phyloP scores from a whole-genome alignment of 495 filamentous ascomycete species.

The Parathielavia appendiculata region DNA sequence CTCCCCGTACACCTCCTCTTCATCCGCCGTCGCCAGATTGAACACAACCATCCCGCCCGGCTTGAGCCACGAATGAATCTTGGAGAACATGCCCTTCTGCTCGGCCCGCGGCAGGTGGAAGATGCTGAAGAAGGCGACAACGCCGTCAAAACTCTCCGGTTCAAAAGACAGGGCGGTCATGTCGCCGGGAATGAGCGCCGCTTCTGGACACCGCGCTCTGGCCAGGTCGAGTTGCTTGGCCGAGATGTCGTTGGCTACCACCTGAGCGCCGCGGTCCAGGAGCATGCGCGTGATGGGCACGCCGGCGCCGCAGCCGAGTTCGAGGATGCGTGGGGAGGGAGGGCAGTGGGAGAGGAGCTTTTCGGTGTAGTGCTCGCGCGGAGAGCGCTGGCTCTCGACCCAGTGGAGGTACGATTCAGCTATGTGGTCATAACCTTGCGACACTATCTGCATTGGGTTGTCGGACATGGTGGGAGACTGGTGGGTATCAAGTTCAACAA shows the following conservation, averaged over 20 bases:
- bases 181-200: not conserved
- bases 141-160: not conserved
- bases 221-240: not conserved
- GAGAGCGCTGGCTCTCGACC: not conserved
- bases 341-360: not conserved
- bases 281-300: not conserved
- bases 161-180: not conserved
- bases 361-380: not conserved
- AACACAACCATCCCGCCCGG: not conserved
- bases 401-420: not conserved
- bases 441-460: not conserved
- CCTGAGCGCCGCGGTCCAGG: not conserved
- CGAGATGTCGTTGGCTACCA: constrained; percentile 2
- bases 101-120: not conserved
- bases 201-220: not conserved
- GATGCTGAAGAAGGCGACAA: not conserved
- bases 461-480: too few species aligned
- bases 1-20: not conserved
- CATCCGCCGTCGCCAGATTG: not conserved
- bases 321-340: not conserved
- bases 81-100: not conserved
- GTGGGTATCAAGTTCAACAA: too few species aligned
- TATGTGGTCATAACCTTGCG: not conserved
- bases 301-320: not conserved
- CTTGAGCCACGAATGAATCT: not conserved